phyloP scores from a whole-genome alignment of 441 rosid genomes.

The Croton setiger region DNA sequence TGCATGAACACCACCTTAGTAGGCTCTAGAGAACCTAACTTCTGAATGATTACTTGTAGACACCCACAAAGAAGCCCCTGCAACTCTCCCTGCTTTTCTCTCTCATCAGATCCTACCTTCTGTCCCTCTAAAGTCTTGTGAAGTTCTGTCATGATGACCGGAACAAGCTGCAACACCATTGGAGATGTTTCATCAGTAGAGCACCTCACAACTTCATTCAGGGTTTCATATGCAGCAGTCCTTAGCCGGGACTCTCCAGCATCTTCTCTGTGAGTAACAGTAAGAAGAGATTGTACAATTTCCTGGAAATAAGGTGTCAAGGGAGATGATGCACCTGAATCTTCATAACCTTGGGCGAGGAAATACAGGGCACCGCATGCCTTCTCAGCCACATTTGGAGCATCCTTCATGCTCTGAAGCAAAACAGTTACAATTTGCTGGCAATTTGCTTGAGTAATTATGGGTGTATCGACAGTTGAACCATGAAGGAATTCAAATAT shows the following conservation, averaged over 20 bases:
- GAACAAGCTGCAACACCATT: conserved; percentile 40
- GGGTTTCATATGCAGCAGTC: conserved; percentile 48
- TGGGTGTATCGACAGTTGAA: conserved; percentile 35
- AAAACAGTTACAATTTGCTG: conserved; percentile 40
- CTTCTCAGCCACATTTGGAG: conserved; percentile 69
- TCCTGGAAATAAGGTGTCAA: conserved; percentile 42
- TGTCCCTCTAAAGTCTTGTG: conserved; percentile 40
- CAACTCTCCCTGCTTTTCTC: conserved; percentile 41
- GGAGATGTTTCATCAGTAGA: conserved; percentile 43
- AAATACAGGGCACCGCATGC: conserved; percentile 73
- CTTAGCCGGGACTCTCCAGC: conserved; percentile 38
- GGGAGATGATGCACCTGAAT: conserved; percentile 36
- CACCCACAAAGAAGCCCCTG: conserved; percentile 61
- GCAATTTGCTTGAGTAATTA: conserved; percentile 39
- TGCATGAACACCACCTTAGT: conserved; percentile 43
- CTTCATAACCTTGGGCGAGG: conserved; percentile 55
- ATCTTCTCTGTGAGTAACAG: conserved; percentile 43
- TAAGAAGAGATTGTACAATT: conserved; percentile 39
- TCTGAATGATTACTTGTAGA: conserved; percentile 49
- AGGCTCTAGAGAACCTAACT: conserved; percentile 37
- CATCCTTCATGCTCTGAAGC: conserved; percentile 46
- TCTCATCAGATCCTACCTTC: conserved; percentile 36
- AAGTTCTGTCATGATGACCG: conserved; percentile 41
- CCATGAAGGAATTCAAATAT: conserved; percentile 49
- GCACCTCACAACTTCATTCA: conserved; percentile 47